phyloP scores from a whole-genome alignment of 257 asterid species.

The Avicennia marina region DNA sequence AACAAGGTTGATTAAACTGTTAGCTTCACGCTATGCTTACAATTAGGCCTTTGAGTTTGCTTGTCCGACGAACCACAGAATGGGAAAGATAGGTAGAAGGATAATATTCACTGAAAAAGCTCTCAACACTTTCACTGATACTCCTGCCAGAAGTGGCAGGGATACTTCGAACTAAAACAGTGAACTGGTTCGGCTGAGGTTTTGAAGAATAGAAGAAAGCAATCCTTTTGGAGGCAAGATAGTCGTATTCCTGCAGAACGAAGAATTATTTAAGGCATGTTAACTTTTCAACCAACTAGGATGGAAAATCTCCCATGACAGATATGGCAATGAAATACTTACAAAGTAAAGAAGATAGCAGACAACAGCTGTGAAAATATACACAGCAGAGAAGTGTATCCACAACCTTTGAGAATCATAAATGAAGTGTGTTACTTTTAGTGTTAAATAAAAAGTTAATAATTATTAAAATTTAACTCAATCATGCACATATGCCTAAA shows the following conservation, averaged over 20 bases:
- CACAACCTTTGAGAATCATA: conserved; percentile 73
- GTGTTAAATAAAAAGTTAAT: conserved; percentile 12
- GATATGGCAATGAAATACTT: conserved; percentile 37
- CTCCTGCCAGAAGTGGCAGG: conserved; percentile 63
- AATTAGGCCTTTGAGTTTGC: conserved; percentile 64
- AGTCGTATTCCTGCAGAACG: conserved; percentile 73
- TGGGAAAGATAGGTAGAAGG: conserved; percentile 92
- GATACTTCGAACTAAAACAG: conserved; percentile 88
- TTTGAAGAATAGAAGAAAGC: conserved; percentile 65
- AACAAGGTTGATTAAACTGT: conserved; percentile 11
- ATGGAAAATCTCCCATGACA: conserved; percentile 9
- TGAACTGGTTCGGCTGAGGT: conserved; percentile 72
- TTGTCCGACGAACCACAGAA: conserved; percentile 65
- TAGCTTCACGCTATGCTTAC: conserved; percentile 48
- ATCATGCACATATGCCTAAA: too few species aligned
- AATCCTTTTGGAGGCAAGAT: conserved; percentile 70
- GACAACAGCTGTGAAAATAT: conserved; percentile 82
- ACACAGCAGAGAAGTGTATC: conserved; percentile 91
- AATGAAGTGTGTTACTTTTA: conserved; percentile 20
- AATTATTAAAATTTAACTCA: not conserved
- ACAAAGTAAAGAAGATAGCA: conserved; percentile 93
- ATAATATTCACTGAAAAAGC: conserved; percentile 69
- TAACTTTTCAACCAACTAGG: conserved; percentile 9
- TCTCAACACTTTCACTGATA: conserved; percentile 69
- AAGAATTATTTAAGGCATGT: conserved; percentile 15